phyloP scores from a whole-genome alignment of 306 rosid genomes.

The Corylus heterophylla region DNA sequence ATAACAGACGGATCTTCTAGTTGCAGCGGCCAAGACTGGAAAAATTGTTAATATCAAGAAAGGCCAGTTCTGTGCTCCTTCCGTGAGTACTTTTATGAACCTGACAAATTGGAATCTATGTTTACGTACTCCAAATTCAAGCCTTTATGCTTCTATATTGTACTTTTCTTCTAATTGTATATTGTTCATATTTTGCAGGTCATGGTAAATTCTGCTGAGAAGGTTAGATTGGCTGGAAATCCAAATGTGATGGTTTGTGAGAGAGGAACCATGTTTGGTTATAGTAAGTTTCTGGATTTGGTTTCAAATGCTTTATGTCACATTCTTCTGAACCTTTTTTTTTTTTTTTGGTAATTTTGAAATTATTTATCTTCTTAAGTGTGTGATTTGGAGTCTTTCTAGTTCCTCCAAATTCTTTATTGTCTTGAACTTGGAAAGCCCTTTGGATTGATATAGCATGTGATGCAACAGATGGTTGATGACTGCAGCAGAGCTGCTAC shows the following conservation, averaged over 20 bases:
- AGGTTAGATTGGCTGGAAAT: constrained; percentile 91
- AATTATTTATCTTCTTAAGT: background rate
- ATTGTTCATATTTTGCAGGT: constrained; percentile 51
- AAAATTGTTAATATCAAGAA: constrained; percentile 84
- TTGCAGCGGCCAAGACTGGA: constrained; percentile 96
- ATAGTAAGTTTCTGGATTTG: constrained; percentile 66
- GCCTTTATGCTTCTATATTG: constrained; percentile 8
- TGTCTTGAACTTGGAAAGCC: constrained; percentile 11
- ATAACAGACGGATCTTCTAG: constrained; percentile 95
- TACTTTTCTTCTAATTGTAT: constrained; percentile 21
- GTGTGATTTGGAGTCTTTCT: constrained; percentile 4
- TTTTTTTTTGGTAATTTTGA: background rate
- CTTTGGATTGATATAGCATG: constrained; percentile 13
- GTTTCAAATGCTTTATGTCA: constrained; percentile 1
- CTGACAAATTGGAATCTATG: constrained; percentile 20
- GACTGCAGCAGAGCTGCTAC: constrained; percentile 1
- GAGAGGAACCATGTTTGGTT: constrained; percentile 98
- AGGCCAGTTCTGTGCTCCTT: constrained; percentile 99
- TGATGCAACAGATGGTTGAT: background rate
- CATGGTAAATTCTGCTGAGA: constrained; percentile 89
- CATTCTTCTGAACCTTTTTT: constrained; percentile 16
- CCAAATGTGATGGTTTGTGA: constrained; percentile 97
- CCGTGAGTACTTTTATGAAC: constrained; percentile 58
- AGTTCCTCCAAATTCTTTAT: background rate
- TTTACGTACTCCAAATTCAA: constrained; percentile 6